Evolutionary conservation across 2,329 filamentous ascomycete species (phyloP), one percentile per base, ranked within the genome.

Genomic region (Colletotrichum cordylinicola): DNA sequence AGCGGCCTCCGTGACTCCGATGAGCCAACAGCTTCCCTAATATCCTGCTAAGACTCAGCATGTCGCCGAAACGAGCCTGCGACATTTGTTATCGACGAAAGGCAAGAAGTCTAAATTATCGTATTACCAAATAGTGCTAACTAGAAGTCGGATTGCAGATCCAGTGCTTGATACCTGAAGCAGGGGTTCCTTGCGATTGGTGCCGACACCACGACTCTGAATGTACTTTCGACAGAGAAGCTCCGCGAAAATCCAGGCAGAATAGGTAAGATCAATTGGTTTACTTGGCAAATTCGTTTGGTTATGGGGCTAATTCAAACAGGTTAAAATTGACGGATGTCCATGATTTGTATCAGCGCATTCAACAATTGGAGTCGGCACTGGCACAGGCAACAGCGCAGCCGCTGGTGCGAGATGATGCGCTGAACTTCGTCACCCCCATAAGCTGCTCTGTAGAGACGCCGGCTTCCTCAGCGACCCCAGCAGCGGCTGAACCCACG

Each of bases 1-100:
- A 52, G 10, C 43, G 43, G 43, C 43, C 43, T 52, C 43, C 43
- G 43, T 52, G n/a, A n/a, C 43, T 52, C 43, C 43, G 43, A 52
- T 52, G 43, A 13, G 43, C 43, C 12, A 52, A 52, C 43, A 10
- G 21, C 21, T n/a, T 52, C 6, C 21, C 43, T 4, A 8, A 21
- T 10, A 21, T 52, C 8, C n/a, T 52, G n/a, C 10, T 52, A 52
- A n/a, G 43, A 13, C n/a, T 21, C 43, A 21, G 3, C n/a, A 73
- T 73, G 70, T 67, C 70, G 15, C 39, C 65, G 21, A 73, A 73
- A n/a, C 65, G 70, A 37, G 70, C 70, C 8, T 73, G 70, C 39
- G 70, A 73, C 13, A 15, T 70, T 7, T 73, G 70, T 24, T 73
- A 73, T n/a, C 70, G 70, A 24, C 31, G 70, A 18, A 73, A 73